Conservation (phyloP, 2,329 filamentous ascomycete genomes). For the Diplodia scrobiculata region DNA sequence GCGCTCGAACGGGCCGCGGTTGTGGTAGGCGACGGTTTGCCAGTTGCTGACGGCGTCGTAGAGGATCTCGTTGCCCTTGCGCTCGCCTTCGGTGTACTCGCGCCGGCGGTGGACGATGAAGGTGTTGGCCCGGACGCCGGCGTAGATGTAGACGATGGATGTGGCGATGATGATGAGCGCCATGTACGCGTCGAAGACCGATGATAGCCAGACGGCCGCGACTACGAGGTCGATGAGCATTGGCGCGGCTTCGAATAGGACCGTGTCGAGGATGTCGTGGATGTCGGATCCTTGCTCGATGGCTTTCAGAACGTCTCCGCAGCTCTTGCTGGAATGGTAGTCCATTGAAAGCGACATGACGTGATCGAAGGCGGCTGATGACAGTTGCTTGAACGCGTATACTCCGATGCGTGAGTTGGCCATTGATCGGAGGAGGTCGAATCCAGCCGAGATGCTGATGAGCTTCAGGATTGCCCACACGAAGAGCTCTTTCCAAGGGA, state of each 20-base stretch:
- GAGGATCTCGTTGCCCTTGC: conserved; percentile 57
- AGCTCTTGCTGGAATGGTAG: conserved; percentile 68
- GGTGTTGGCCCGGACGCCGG: conserved; percentile 48
- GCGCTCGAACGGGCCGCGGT: conserved; percentile 57
- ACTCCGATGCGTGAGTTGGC: neutral
- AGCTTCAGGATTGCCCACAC: neutral
- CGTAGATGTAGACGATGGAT: conserved; percentile 54
- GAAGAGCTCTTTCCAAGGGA: conserved; percentile 17
- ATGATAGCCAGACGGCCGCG: conserved; percentile 63
- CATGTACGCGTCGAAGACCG: conserved; percentile 62
- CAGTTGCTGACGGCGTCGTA: conserved; percentile 63
- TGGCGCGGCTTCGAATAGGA: conserved; percentile 62
- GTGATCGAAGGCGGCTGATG: conserved; percentile 64
- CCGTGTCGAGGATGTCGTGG: conserved; percentile 60
- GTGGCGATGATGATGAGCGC: conserved; percentile 45
- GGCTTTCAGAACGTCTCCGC: conserved; percentile 65
- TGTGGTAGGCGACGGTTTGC: conserved; percentile 63
- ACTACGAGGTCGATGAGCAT: conserved; percentile 64
- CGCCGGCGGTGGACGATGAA: conserved; percentile 47
- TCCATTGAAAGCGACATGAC: conserved; percentile 69
- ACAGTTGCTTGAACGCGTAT: conserved; percentile 61
- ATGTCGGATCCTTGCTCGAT: conserved; percentile 65
- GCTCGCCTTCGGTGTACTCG: conserved; percentile 48
- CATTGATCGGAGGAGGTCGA: neutral
- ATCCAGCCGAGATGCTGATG: neutral